Conservation (phyloP, 257 asterid genomes). For the Salvia hispanica region DNA sequence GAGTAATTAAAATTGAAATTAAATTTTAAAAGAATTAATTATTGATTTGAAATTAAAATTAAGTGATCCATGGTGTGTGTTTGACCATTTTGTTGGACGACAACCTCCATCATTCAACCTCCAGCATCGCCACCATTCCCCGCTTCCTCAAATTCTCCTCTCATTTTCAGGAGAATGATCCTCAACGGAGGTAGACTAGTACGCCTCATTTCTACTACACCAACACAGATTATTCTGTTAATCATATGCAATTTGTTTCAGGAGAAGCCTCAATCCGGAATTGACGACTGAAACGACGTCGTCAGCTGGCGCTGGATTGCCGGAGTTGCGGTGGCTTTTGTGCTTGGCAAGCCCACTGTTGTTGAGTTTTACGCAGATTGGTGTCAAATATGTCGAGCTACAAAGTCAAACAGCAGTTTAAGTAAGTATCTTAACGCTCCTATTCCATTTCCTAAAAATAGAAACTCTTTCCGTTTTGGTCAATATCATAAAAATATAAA, state of each 20-base stretch:
- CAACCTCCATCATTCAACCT: slow-evolving; percentile 41
- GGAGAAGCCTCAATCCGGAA: slow-evolving; percentile 56
- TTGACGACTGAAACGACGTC: slow-evolving; percentile 40
- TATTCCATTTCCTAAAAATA: too few relatives aligned
- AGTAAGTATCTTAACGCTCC: slow-evolving; percentile 43
- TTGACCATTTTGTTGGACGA: slow-evolving; percentile 24
- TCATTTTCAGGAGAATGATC: slow-evolving; percentile 34
- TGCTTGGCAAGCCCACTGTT: slow-evolving; percentile 88
- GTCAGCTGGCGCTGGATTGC: slow-evolving; percentile 47
- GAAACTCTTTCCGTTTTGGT: too few relatives aligned
- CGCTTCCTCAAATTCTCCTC: slow-evolving; percentile 35
- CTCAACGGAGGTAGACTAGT: slow-evolving; percentile 38
- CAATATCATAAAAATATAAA: too few relatives aligned
- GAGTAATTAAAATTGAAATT: too few relatives aligned
- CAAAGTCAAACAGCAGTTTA: slow-evolving; percentile 80
- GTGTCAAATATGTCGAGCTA: slow-evolving; percentile 95
- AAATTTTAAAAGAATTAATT: too few relatives aligned
- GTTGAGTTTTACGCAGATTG: slow-evolving; percentile 98
- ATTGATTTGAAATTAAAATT: too few relatives aligned
- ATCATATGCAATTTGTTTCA: slow-evolving; percentile 30
- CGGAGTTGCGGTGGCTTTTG: slow-evolving; percentile 67
- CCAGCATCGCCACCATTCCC: slow-evolving; percentile 54
- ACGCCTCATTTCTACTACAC: not conserved
- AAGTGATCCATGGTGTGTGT: not conserved
- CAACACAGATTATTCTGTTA: slow-evolving; percentile 13